Evolutionary conservation across 1,139 yeast genomes (phyloP), one percentile per base, ranked within the genome.

Genomic region (Debaryomyces subglobosus): DNA sequence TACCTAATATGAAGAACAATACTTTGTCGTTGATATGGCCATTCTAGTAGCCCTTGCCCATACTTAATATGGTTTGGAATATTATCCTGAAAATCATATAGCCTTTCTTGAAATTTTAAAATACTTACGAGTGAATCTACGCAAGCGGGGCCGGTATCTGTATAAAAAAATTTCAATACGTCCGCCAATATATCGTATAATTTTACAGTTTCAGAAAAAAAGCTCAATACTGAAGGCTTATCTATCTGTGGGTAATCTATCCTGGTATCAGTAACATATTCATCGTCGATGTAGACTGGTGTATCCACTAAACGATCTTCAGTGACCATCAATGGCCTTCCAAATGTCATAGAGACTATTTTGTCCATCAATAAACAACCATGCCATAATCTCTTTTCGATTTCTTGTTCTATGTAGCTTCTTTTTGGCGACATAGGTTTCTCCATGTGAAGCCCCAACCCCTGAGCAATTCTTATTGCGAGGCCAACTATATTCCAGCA

Each of bases 151-250:
- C 42, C 40, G 36, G 43, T 47, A 13, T 39, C 45, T 23, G 46
- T 41, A 27, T 53, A 53, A 16, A 53, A 48, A 12, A 44, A 43
- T 23, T 52, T 46, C 8, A 52, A 45, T 20, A 53, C 50, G 24
- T 53, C 56, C 5, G 53, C 52, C n/a, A 53, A 45, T 10, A 53
- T 52, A 44, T 52, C 47, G 33, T 53, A 53, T 20, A 53, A 45
- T 20, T 52, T 53, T 3, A 52, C 45, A 1, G 56, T 52, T 32
- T 53, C 53, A 10, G 39, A 39, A 33, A 53, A 52, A 39, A 53
- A 53, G 16, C 47, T 46, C 16, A 53, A 27, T 16, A 41, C 39
- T 8, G 56, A 52, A 15, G 56, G 56, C 10, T 36, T 35, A 8
- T 23, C 42, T 39, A 33, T 30, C 16, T 27, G 10, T 29, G 20